Percentiles rank a stretch among this genome's conserved stretches.
Conservation (phyloP, 2,329 filamentous ascomycete species). For the Nemania serpens region DNA sequence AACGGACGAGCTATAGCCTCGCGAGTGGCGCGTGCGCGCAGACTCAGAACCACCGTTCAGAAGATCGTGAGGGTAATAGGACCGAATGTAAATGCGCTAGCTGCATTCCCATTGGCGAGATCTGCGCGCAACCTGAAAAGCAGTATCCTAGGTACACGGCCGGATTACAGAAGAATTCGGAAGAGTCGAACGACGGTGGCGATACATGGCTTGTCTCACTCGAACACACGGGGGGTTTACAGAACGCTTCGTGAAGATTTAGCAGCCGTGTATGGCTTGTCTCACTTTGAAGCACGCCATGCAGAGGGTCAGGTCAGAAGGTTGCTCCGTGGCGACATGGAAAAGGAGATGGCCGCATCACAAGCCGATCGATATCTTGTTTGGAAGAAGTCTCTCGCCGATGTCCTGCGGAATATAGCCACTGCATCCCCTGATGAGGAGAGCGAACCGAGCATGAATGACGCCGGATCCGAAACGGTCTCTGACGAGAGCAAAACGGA, state of each 20-base stretch:
- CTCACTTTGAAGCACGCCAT: conserved; percentile 32
- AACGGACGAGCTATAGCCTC: too few relatives aligned
- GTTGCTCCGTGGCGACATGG: conserved; percentile 27
- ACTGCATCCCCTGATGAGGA: neutral
- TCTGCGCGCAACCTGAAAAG: conserved; percentile 24
- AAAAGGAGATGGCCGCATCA: conserved; percentile 10
- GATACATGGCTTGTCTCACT: too few relatives aligned
- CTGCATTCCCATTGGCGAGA: neutral
- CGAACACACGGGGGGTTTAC: conserved; percentile 22
- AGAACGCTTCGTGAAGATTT: conserved; percentile 28
- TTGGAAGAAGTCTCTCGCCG: conserved; percentile 37
- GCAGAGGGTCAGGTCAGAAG: conserved; percentile 37
- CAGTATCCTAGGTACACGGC: conserved; percentile 27
- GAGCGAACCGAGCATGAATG: neutral
- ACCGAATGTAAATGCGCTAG: neutral
- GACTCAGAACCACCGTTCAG: neutral
- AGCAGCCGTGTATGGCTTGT: conserved; percentile 28
- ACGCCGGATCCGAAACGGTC: neutral
- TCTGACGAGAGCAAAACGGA: conserved; percentile 12
- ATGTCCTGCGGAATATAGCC: conserved; percentile 9
- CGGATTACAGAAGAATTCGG: too few relatives aligned
- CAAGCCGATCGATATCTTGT: conserved; percentile 34
- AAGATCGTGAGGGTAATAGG: conserved; percentile 18
- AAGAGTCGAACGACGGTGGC: too few relatives aligned
- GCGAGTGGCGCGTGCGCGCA: too few relatives aligned